Conservation (phyloP, 495 filamentous ascomycete species). For the Neurospora sp. region DNA sequence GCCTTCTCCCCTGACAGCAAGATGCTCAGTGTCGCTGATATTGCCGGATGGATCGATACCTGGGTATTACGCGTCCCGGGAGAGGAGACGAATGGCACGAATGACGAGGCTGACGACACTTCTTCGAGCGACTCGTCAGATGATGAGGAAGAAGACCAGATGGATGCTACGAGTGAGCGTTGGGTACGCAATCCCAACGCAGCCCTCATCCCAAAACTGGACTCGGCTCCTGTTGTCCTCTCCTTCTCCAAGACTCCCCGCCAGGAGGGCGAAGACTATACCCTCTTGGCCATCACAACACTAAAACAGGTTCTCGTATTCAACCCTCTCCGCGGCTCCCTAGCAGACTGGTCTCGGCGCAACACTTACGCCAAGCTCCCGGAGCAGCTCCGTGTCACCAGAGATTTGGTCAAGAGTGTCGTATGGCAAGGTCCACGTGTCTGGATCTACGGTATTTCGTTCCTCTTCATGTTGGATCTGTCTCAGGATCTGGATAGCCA, state of each 20-base stretch:
- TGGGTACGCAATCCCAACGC: constrained; percentile 61
- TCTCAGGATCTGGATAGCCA: constrained; percentile 52
- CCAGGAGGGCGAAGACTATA: constrained; percentile 34
- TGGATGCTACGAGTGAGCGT: constrained; percentile 25
- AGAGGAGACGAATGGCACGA: constrained; percentile 21
- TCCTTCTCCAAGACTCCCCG: constrained; percentile 47
- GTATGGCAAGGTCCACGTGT: constrained; percentile 73
- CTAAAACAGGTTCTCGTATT: constrained; percentile 68
- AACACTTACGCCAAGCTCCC: constrained; percentile 72
- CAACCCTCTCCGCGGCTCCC: constrained; percentile 57
- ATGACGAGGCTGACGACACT: constrained; percentile 11
- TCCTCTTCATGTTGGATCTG: constrained; percentile 90
- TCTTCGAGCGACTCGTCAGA: constrained; percentile 19
- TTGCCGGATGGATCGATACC: constrained; percentile 78
- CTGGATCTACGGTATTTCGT: constrained; percentile 78
- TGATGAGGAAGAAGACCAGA: constrained; percentile 19
- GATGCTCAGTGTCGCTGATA: constrained; percentile 66
- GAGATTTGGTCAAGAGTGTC: constrained; percentile 70
- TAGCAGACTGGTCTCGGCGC: constrained; percentile 76
- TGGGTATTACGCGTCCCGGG: constrained; percentile 56
- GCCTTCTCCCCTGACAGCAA: constrained; percentile 75
- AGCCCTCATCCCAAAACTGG: constrained; percentile 67
- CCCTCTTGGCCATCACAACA: constrained; percentile 65
- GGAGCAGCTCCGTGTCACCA: constrained; percentile 53
- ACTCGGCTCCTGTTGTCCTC: constrained; percentile 45